Base-by-base conservation (phyloP, 140 eudicot species). In the Senecio squalidus region DNA sequence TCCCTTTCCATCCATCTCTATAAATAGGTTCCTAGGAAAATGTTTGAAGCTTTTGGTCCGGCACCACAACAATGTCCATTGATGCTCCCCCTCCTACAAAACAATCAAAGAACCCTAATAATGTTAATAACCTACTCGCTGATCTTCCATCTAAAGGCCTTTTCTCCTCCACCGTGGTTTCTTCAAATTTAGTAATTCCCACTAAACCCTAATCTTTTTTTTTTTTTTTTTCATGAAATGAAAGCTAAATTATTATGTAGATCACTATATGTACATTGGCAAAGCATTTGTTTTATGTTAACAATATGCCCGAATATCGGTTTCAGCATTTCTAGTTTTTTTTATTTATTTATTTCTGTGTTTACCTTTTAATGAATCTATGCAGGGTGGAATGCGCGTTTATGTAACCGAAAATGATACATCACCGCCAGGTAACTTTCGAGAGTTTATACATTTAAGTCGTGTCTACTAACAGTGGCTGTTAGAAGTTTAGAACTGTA, bases 331-430 rank as follows among this genome's bases (percentile, higher is more conserved):
- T 63, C 14, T 23, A 0, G 16, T 5, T 20, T 28, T 29, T 44
- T 18, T 9, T 28, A 2, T 14, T 6, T 34, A 1, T 47, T 10
- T 24, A 4, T 55, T 34, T 10, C 3, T 71, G 38, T 47, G 6
- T 58, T n/a, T n/a, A 17, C 58, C 10, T 15, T 22, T 16, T 5
- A 43, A 58, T 29, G 57, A 21, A 41, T 14, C 18, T 59, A 47
- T 80, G 77, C 89, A 88, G 91, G 95, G 95, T 55, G 78, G 85
- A 43, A 69, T 77, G 85, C 84, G 88, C 14, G 88, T 89, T 25
- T 89, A 89, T 68, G 66, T 89, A 14, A 79, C 84, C 53, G 84
- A 89, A 51, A 86, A 67, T 65, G 95, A 89, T 29, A 84, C 95
- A 61, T 66, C 92, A 10, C 95, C 97, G 7, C 97, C 95, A 74